phyloP scores from a whole-genome alignment of 768 basidiomycete genomes.

The Phanerochaete sordida region DNA sequence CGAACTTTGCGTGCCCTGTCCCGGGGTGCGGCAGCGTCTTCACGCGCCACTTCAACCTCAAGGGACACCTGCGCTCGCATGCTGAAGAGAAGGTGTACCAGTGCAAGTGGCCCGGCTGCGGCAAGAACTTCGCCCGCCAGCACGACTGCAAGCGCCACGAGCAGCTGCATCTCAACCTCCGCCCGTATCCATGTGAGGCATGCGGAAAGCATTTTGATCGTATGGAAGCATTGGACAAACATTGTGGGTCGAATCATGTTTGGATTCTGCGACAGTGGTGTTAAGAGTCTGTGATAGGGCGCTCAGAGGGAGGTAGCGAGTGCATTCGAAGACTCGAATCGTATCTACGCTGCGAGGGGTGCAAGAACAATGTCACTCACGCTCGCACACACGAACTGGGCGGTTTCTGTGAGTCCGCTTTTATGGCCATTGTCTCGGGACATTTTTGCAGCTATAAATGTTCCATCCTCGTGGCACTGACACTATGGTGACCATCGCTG shows the following conservation, averaged over 20 bases:
- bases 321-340: conserved; percentile 49
- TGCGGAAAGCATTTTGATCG: conserved; percentile 92
- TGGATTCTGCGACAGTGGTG: neutral
- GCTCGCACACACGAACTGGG: no score
- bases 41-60: conserved; percentile 90
- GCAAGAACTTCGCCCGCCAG: conserved; percentile 89
- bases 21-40: conserved; percentile 97
- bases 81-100: conserved; percentile 94
- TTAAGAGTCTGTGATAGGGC: conserved; percentile 40
- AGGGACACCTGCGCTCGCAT: conserved; percentile 94
- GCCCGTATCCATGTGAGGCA: conserved; percentile 91
- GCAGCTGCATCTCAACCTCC: conserved; percentile 87
- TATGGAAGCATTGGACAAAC: conserved; percentile 92
- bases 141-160: conserved; percentile 98
- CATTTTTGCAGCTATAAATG: no score
- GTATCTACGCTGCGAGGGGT: no score
- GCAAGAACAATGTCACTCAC: no score
- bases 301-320: conserved; percentile 80
- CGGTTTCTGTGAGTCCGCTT: no score
- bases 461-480: no score
- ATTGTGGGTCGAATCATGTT: conserved; percentile 55
- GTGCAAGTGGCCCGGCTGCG: conserved; percentile 93
- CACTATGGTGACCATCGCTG: no score
- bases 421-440: no score
- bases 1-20: conserved; percentile 87